phyloP scores from a whole-genome alignment of 1,139 yeast species.

The Yamadazyma triangularis region DNA sequence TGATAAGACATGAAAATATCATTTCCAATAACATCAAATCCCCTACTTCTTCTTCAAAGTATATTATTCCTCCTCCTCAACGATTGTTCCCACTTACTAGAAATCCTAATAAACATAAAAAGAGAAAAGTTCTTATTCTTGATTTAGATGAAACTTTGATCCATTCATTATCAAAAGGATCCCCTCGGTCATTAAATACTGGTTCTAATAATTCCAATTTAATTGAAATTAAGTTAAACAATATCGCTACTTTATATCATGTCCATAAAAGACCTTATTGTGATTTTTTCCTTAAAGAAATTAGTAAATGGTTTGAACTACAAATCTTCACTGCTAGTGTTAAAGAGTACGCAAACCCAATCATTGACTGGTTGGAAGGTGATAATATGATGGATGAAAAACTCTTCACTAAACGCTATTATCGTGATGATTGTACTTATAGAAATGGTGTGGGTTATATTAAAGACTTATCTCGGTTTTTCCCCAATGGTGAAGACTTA shows the following conservation, averaged over 20 bases:
- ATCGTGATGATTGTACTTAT: slow-evolving; percentile 76
- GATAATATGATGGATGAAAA: slow-evolving; percentile 23
- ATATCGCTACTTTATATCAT: slow-evolving; percentile 73
- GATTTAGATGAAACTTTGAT: slow-evolving; percentile 93
- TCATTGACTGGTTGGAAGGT: slow-evolving; percentile 74
- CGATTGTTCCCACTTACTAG: slow-evolving; percentile 40
- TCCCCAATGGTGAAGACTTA: slow-evolving; percentile 50
- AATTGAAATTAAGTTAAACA: slow-evolving; percentile 77
- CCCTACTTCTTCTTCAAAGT: slow-evolving; percentile 49
- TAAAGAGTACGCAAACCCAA: slow-evolving; percentile 95
- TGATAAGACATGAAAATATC: slow-evolving; percentile 35
- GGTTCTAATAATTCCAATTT: slow-evolving; percentile 53
- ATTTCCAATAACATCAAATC: slow-evolving; percentile 50
- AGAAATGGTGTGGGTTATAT: slow-evolving; percentile 81
- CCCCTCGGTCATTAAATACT: slow-evolving; percentile 43
- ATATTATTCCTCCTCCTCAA: slow-evolving; percentile 46
- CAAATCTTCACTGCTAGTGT: slow-evolving; percentile 93
- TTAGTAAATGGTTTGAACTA: slow-evolving; percentile 81
- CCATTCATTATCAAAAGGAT: slow-evolving; percentile 76
- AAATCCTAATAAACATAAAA: slow-evolving; percentile 33
- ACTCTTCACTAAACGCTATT: slow-evolving; percentile 57
- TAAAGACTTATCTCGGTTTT: slow-evolving; percentile 65
- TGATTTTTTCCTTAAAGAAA: slow-evolving; percentile 74
- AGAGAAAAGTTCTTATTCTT: slow-evolving; percentile 67
- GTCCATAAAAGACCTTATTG: slow-evolving; percentile 92